Base-by-base conservation (phyloP, 1,284 basidiomycete genomes). In the Cutaneotrichosporon sp. region DNA sequence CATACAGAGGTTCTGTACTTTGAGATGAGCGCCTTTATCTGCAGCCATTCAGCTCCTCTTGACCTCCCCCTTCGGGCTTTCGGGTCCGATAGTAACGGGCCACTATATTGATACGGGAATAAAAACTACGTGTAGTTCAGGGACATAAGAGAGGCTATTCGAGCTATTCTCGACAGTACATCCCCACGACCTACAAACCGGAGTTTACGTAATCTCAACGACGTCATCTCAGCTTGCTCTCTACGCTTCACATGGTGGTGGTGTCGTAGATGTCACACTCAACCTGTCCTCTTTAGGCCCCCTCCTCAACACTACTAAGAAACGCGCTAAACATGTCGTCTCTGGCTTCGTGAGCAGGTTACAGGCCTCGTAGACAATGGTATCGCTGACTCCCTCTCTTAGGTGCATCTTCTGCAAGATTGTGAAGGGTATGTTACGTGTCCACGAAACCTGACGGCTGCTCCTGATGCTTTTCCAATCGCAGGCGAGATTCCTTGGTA, bases 391-490 rank as follows among this genome's bases (percentile, higher is more conserved):
- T 25, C 22, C 25, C 10, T 25, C 5, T 32, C 9, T 11, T 51
- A 75, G 72, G 52, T 92, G 90, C 72, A 76, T 92, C 64, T 93
- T 93, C 78, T 93, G 90, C 80, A 92, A 85, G 77, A 92, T 93
- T 70, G 81, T 91, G 77, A 88, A 88, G 78, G 87, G 90, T 83
- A 54, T 49, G 76, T 67, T 9, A 32, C 32, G 7, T 24, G 16
- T 10, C 43, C 29, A 12, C 19, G 4, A 22, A 12, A 7, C 4
- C 14, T 7, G 35, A 20, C 9, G 10, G 8, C 19, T 38, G 19
- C 24, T 38, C 35, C n/a, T 38, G 20, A 38, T 22, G 35, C 35
- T 10, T 38, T 22, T 22, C 35, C 19, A 17, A 5, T 41, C 29
- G 22, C 54, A 76, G 74, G 75, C 19, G 76, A 77, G 51, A 77